Conservation (phyloP, 495 filamentous ascomycete genomes). For the Aspergillus hancockii region DNA sequence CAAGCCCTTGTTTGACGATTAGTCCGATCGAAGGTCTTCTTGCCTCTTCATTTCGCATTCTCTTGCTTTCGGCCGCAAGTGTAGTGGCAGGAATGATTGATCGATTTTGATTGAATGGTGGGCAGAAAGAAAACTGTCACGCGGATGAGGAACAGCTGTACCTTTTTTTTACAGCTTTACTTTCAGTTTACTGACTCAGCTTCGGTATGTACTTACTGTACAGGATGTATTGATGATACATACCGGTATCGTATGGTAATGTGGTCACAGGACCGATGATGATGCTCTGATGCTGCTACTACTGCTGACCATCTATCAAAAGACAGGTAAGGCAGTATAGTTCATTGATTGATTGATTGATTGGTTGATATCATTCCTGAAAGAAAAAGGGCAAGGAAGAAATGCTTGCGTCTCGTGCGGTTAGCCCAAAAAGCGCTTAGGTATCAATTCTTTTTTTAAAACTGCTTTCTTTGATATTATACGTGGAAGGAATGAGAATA, state of each 20-base stretch:
- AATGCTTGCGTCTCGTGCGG: constrained; percentile 7
- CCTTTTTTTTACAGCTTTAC: neutral
- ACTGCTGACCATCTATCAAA: too few species aligned
- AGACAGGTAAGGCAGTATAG: too few species aligned
- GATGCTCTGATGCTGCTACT: too few species aligned
- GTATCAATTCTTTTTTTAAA: neutral
- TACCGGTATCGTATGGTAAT: too few species aligned
- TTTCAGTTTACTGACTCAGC: neutral
- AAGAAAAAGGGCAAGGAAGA: neutral
- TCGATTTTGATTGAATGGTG: constrained; percentile 21
- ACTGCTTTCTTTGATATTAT: neutral
- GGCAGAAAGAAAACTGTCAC: neutral
- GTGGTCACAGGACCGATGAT: too few species aligned
- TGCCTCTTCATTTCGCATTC: neutral
- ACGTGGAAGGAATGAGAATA: neutral
- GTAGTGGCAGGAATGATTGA: constrained; percentile 8
- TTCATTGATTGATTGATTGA: too few species aligned
- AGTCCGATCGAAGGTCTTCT: neutral
- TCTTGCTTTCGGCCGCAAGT: neutral
- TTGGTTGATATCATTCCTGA: neutral
- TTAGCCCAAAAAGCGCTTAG: neutral
- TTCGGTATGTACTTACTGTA: neutral
- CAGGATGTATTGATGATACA: neutral
- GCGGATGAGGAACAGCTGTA: constrained; percentile 6
- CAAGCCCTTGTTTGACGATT: neutral